phyloP scores from a whole-genome alignment of 495 filamentous ascomycete species.

The Rhypophila decipiens region DNA sequence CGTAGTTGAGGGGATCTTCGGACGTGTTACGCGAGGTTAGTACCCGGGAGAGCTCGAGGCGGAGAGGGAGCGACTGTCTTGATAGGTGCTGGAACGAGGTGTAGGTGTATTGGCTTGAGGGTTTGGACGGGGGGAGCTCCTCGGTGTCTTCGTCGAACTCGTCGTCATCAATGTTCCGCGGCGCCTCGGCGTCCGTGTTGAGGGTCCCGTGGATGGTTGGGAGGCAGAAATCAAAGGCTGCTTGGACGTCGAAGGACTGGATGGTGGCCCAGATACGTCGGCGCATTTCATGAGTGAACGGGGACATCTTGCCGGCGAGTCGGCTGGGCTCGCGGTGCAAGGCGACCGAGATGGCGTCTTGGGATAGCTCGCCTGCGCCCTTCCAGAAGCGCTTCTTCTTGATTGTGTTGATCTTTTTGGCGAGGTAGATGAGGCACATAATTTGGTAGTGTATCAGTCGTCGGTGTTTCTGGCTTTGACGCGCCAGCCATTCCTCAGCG shows the following conservation, averaged over 20 bases:
- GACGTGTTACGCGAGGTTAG: constrained; percentile 29
- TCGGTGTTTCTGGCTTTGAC: constrained; percentile 37
- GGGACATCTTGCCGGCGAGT: constrained; percentile 26
- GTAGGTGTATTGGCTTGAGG: constrained; percentile 30
- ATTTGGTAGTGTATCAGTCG: constrained; percentile 41
- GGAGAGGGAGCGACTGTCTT: constrained; percentile 31
- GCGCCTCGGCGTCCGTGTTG: constrained; percentile 31
- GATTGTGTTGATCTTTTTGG: constrained; percentile 38
- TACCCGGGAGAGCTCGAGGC: constrained; percentile 35
- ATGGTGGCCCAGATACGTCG: constrained; percentile 60
- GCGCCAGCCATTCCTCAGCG: constrained; percentile 30
- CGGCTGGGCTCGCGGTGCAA: constrained; percentile 46
- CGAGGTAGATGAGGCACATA: constrained; percentile 37
- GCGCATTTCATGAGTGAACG: constrained; percentile 60
- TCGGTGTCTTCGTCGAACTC: constrained; percentile 37
- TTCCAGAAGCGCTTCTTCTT: constrained; percentile 51
- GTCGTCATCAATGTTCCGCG: constrained; percentile 37
- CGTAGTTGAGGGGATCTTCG: constrained; percentile 31
- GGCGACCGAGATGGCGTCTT: constrained; percentile 51
- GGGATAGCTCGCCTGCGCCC: constrained; percentile 45
- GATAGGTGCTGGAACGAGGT: constrained; percentile 37
- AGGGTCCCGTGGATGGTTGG: constrained; percentile 39
- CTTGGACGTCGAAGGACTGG: constrained; percentile 53
- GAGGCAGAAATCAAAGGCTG: constrained; percentile 53
- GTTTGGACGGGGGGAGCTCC: constrained; percentile 28